Percentiles rank a stretch among this genome's conserved stretches.
Conservation (phyloP, 2,329 filamentous ascomycete genomes). For the Malbranchea zuffiana region DNA sequence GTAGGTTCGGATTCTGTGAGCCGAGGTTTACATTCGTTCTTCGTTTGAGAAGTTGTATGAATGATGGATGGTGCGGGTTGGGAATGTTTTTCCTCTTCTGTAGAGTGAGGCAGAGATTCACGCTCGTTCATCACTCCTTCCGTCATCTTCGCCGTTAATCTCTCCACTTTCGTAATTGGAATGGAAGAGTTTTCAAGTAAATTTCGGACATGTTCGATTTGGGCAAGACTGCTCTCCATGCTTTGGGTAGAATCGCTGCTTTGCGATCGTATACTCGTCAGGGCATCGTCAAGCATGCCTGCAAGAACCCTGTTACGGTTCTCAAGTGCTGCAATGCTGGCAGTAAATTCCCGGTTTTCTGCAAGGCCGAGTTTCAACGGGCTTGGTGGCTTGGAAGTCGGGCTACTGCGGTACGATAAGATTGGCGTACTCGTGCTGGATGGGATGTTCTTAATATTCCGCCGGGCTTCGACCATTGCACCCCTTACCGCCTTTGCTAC, state of each 20-base stretch:
- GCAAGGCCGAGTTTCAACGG: slow-evolving; percentile 12
- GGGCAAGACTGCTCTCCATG: slow-evolving; percentile 22
- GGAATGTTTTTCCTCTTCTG: too few relatives aligned
- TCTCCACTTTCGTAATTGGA: slow-evolving; percentile 16
- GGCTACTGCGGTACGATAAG: slow-evolving; percentile 15
- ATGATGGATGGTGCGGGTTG: too few relatives aligned
- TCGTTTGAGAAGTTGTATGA: too few relatives aligned
- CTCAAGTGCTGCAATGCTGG: slow-evolving; percentile 27
- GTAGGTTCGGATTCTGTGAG: slow-evolving; percentile 4
- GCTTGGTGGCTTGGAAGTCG: slow-evolving; percentile 13
- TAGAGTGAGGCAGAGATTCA: too few relatives aligned
- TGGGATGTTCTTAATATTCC: slow-evolving; percentile 38
- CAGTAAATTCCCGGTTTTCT: slow-evolving; percentile 21
- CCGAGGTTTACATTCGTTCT: too few relatives aligned
- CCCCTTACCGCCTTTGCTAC: slow-evolving; percentile 40
- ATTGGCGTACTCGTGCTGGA: slow-evolving; percentile 26
- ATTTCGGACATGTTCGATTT: slow-evolving; percentile 34
- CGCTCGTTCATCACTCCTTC: slow-evolving; percentile 1
- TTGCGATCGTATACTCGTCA: slow-evolving; percentile 31
- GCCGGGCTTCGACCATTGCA: slow-evolving; percentile 37
- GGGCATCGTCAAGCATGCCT: slow-evolving; percentile 30
- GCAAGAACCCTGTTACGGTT: slow-evolving; percentile 33
- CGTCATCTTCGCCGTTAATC: not conserved
- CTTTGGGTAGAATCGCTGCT: slow-evolving; percentile 18
- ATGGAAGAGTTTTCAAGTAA: slow-evolving; percentile 33